These are phyloP conservation scores for Rhypophila decipiens DNA, from an alignment of 495 filamentous ascomycete genomes.

Conservation along the genomic window DNA sequence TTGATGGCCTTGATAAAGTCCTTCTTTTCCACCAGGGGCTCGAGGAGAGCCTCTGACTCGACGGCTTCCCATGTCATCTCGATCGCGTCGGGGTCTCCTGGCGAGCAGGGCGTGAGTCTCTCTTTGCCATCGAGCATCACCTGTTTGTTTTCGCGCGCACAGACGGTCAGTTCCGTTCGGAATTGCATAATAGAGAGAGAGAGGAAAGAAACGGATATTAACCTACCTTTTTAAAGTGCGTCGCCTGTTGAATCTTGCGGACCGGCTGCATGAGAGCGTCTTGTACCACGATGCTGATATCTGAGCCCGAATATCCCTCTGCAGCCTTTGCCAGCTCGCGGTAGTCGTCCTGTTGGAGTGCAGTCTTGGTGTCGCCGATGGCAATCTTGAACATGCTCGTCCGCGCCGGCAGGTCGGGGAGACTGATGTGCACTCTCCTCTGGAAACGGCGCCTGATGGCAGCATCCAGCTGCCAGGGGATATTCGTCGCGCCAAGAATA, in stretches of 20 bases:
- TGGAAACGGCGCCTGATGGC: conserved; percentile 97
- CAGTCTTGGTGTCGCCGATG: conserved; percentile 84
- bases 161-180: conserved; percentile 1
- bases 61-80: conserved; percentile 94
- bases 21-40: conserved; percentile 79
- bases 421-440: conserved; percentile 85
- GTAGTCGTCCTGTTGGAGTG: conserved; percentile 72
- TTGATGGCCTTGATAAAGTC: conserved; percentile 94
- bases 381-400: conserved; percentile 97
- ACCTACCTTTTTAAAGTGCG: conserved; percentile 90
- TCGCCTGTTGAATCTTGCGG: conserved; percentile 94
- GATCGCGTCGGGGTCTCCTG: conserved; percentile 73
- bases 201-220: not conserved
- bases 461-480: conserved; percentile 98
- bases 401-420: conserved; percentile 81
- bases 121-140: conserved; percentile 63
- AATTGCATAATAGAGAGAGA: not conserved
- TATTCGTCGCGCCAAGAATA: conserved; percentile 95
- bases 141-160: conserved; percentile 33
- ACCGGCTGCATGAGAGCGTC: conserved; percentile 98
- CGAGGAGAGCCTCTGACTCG: conserved; percentile 72
- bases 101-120: conserved; percentile 88
- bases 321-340: conserved; percentile 69
- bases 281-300: conserved; percentile 95
- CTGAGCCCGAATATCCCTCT: conserved; percentile 91